Evolutionary conservation across 129 eudicot genomes (phyloP), one percentile per base, ranked within the genome.

Genomic region (Tagetes erecta): DNA sequence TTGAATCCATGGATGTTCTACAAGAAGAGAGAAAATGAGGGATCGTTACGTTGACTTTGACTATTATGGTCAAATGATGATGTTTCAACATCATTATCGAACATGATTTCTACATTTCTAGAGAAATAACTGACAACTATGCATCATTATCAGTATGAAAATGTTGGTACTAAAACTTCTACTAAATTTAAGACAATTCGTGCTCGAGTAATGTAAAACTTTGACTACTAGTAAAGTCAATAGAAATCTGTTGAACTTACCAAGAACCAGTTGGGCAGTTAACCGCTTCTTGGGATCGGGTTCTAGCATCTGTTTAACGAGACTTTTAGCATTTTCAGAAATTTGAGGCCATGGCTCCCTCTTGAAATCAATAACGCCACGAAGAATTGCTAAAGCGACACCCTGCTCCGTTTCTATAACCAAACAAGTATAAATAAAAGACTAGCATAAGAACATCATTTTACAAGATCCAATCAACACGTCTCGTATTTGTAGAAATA

Each of bases 281-380:
- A 94, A 85, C 12, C 98, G 88, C 82, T 83, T 94, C 76, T 72
- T 83, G 55, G 98, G 96, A 70, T 94, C 93, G 1, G 96, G 92
- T 41, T 94, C 96, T 74, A 94, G 77, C 98, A 94, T 94, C 83
- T 85, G 91, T 75, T 82, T 87, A 68, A 94, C 98, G 3, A 94
- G 93, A 78, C 93, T 85, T 67, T 94, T 94, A 49, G 97, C 97
- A 71, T 79, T 85, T 35, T 94, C 98, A 31, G 97, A 88, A 67
- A 94, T 84, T 57, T 88, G 97, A 78, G 98, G 98, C 98, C 97
- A 94, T 10, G 98, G 98, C 13, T 90, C 98, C 83, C 97, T 88
- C 86, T 94, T 94, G 77, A 94, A 94, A 83, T 94, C 98, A 71
- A 94, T 57, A 52, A 72, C 84, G 20, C 98, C 98, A n/a, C 98